Conservation (phyloP, 139 green algal species). For the Choricystis sp. region DNA sequence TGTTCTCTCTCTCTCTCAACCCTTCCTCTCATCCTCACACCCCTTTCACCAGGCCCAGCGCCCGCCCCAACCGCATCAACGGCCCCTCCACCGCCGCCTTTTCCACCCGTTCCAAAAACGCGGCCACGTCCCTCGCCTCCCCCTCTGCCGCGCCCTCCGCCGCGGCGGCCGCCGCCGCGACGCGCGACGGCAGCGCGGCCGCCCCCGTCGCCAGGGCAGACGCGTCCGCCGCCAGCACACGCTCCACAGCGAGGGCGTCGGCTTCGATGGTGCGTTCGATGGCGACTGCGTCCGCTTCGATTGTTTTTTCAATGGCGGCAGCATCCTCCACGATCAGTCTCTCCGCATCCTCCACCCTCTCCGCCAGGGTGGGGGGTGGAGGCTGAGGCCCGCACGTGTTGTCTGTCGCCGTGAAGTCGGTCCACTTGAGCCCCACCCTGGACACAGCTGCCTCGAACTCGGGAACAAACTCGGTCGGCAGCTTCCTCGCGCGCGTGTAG, state of each 20-base stretch:
- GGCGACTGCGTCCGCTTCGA: background rate
- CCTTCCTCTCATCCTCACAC: too few species aligned
- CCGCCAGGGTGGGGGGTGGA: slow-evolving; percentile 5
- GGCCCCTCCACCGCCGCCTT: too few species aligned
- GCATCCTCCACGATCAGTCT: slow-evolving; percentile 9
- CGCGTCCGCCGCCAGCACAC: slow-evolving; percentile 15
- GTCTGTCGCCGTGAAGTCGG: slow-evolving; percentile 58
- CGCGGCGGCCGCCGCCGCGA: too few species aligned
- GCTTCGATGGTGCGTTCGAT: slow-evolving; percentile 2
- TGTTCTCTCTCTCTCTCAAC: too few species aligned
- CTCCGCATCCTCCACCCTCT: slow-evolving; percentile 15
- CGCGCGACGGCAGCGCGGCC: too few species aligned
- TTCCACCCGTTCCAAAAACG: too few species aligned
- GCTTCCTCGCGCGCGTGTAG: slow-evolving; percentile 25
- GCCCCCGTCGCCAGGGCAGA: too few species aligned
- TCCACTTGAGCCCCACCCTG: slow-evolving; percentile 32
- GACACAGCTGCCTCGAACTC: slow-evolving; percentile 23
- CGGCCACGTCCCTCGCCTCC: background rate
- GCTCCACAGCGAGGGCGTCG: slow-evolving; percentile 11
- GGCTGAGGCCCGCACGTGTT: slow-evolving; percentile 61
- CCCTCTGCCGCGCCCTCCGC: background rate
- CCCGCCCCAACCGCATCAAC: too few species aligned
- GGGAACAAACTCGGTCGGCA: slow-evolving; percentile 38
- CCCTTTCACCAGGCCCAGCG: too few species aligned
- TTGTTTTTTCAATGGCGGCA: background rate